These are phyloP conservation scores for Bertia moriformis DNA, from an alignment of 2,329 filamentous ascomycete genomes.

Conservation along the genomic window DNA sequence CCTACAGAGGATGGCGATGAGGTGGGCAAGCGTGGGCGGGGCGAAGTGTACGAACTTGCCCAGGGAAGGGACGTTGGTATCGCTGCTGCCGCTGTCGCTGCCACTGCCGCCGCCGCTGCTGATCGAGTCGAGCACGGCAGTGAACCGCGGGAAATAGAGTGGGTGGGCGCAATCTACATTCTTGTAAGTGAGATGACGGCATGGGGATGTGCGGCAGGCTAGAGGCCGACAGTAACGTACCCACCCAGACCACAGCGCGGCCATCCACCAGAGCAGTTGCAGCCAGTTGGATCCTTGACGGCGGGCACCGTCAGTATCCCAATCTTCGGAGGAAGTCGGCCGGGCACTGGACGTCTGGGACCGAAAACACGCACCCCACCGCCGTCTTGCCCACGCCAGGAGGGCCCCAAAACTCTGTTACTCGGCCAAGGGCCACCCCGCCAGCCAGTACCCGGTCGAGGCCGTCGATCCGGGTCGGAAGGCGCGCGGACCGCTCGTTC, in stretches of 20 bases:
- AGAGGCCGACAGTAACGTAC: slow-evolving; percentile 30
- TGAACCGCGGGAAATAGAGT: slow-evolving; percentile 20
- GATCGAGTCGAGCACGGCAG: slow-evolving; percentile 9
- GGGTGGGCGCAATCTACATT: slow-evolving; percentile 33
- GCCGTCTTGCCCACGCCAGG: slow-evolving; percentile 75
- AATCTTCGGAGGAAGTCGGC: too few species aligned
- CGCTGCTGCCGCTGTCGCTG: too few species aligned
- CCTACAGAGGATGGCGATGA: slow-evolving; percentile 60
- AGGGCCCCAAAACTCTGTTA: slow-evolving; percentile 80
- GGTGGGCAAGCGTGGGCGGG: slow-evolving; percentile 50
- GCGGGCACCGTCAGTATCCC: too few species aligned
- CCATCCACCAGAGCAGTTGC: slow-evolving; percentile 46
- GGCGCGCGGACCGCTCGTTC: slow-evolving; percentile 28
- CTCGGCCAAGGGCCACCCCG: slow-evolving; percentile 60
- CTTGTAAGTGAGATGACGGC: too few species aligned
- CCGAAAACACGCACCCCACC: slow-evolving; percentile 44
- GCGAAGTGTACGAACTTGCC: slow-evolving; percentile 29
- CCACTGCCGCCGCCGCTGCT: too few species aligned
- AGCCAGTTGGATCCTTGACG: slow-evolving; percentile 54
- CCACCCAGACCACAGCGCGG: slow-evolving; percentile 66
- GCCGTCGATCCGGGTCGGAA: slow-evolving; percentile 38
- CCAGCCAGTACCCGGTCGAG: slow-evolving; percentile 36
- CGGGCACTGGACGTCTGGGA: slow-evolving; percentile 5
- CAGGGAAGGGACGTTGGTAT: slow-evolving; percentile 8
- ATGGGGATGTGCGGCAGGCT: too few species aligned